Base-by-base conservation (phyloP, 176 grass and related monocot genomes). In the Oryza officinalis region DNA sequence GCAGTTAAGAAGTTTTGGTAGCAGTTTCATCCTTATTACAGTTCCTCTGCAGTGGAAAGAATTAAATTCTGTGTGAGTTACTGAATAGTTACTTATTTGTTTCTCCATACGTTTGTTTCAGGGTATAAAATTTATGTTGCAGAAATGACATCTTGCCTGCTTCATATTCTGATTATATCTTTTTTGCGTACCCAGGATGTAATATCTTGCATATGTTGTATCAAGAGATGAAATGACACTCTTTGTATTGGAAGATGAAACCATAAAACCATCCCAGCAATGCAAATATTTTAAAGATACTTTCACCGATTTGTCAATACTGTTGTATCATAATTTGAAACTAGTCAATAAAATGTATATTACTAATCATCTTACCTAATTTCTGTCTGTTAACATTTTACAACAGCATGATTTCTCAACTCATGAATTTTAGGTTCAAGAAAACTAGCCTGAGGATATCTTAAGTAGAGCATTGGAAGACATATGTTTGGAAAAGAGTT, bases 1-100 rank as follows among this genome's bases (percentile, higher is more conserved):
- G 96, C 89, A 43, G 91, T 95, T 61, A 80, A 90, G 79, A 93
- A 71, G 41, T 95, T 98, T 80, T 95, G 93, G 93, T 86, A 92
- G 77, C 83, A 98, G 26, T 93, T 98, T 71, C 64, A 98, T 92
- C 83, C 89, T 79, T 94, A 88, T 68, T 88, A 40, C 83, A 89
- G 67, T 83, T 81, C 83, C 38, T 90, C 83, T 59, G 52, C 76
- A 69, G 45, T 76, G 12, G 87, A 89, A 15, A 87, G 78, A 87
- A 85, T 76, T 85, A 88, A 87, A 44, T 90, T 93, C 59, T 92
- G 83, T 80, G 93, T 95, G 87, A 87, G 91, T 85, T 85, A 32
- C 72, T 59, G 33, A 10, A 32, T 70, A 79, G 13, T 31, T 63
- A 71, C 20, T 65, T 75, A 10, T 68, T 76, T 69, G 4, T 33